phyloP scores from a whole-genome alignment of 2,329 filamentous ascomycete genomes.

The Talaromyces sp. region DNA sequence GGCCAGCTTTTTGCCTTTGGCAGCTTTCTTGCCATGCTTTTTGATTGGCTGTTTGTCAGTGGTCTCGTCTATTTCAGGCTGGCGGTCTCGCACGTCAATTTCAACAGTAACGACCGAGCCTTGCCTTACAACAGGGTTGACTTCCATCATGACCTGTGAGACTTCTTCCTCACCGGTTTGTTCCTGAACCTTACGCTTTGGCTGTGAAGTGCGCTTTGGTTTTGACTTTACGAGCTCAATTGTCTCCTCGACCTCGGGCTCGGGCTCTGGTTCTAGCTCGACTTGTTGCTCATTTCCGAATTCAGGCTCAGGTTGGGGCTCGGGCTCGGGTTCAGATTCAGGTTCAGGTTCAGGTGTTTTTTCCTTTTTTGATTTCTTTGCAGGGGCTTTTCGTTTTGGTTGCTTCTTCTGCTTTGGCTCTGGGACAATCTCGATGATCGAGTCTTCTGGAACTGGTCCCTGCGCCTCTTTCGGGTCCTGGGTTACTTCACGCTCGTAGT shows the following conservation, averaged over 20 bases:
- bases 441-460: background rate
- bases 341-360: conserved; percentile 8
- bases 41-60: conserved; percentile 24
- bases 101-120: conserved; percentile 32
- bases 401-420: conserved; percentile 15
- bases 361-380: conserved; percentile 20
- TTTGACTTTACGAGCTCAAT: background rate
- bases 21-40: conserved; percentile 29
- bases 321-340: background rate
- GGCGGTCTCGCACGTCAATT: conserved; percentile 29
- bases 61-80: conserved; percentile 31
- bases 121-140: conserved; percentile 19
- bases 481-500: background rate
- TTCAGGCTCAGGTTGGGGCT: background rate
- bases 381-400: conserved; percentile 19
- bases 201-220: background rate
- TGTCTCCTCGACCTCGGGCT: background rate
- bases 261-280: background rate
- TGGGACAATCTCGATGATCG: background rate
- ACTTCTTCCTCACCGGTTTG: background rate
- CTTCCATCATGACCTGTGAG: background rate
- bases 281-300: background rate
- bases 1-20: conserved; percentile 33
- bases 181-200: background rate
- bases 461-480: background rate